phyloP scores from a whole-genome alignment of 108 stramenopile species.

The Cyclotella atomus region DNA sequence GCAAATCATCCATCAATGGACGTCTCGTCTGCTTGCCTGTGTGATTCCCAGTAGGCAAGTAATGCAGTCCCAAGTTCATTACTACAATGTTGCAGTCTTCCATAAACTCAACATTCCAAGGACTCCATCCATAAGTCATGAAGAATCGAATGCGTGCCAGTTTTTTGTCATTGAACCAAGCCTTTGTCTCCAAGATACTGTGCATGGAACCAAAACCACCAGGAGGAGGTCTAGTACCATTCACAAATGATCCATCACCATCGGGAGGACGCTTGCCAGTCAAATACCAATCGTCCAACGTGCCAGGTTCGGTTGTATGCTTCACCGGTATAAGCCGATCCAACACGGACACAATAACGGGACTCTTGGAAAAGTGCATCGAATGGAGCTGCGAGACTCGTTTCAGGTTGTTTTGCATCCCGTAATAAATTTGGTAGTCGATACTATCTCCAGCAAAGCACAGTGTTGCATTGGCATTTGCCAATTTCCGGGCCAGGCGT shows the following conservation, averaged over 20 bases:
- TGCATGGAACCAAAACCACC: conserved; percentile 23
- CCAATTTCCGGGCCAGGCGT: conserved; percentile 9
- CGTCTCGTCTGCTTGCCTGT: conserved; percentile 3
- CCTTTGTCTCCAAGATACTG: conserved; percentile 31
- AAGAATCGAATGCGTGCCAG: conserved; percentile 24
- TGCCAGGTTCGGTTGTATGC: conserved; percentile 14
- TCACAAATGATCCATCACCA: conserved; percentile 20
- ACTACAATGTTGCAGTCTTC: conserved; percentile 17
- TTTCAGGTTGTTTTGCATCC: conserved; percentile 19
- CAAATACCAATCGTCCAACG: conserved; percentile 20
- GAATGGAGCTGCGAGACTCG: conserved; percentile 12
- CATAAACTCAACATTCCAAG: conserved; percentile 33
- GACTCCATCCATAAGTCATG: conserved; percentile 32
- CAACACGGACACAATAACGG: neutral
- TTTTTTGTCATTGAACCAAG: conserved; percentile 9
- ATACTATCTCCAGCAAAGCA: conserved; percentile 25
- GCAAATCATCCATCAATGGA: conserved; percentile 20
- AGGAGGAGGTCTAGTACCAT: conserved; percentile 6
- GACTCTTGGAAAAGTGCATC: neutral
- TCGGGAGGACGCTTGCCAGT: conserved; percentile 13
- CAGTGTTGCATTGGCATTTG: conserved; percentile 20
- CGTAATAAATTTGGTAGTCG: conserved; percentile 30
- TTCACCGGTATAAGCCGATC: conserved; percentile 6
- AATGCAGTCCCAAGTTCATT: conserved; percentile 28
- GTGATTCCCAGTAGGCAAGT: conserved; percentile 8